These are phyloP conservation scores for Ustilago loliicola DNA, from an alignment of 1,284 basidiomycete genomes.

Conservation along the genomic window DNA sequence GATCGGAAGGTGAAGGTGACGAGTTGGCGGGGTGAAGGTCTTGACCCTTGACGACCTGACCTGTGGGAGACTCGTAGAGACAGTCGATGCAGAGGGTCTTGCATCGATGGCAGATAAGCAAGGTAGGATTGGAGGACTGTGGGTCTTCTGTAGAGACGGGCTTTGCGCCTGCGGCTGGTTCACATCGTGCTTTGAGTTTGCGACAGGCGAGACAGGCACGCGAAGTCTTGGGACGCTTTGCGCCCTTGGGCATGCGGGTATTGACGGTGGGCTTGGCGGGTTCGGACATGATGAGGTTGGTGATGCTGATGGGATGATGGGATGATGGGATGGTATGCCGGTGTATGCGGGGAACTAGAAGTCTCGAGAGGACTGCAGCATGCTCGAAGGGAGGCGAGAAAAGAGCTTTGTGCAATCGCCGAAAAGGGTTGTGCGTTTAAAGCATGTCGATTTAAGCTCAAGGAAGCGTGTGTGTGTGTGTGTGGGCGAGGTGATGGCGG, in stretches of 20 bases:
- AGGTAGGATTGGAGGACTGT: conserved; percentile 12
- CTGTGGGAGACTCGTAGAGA: conserved; percentile 37
- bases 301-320: background rate
- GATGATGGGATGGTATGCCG: background rate
- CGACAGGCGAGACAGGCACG: conserved; percentile 52
- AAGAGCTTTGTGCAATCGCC: background rate
- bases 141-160: conserved; percentile 17
- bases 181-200: conserved; percentile 52
- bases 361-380: background rate
- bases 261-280: conserved; percentile 31
- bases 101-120: conserved; percentile 50
- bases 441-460: conserved; percentile 12
- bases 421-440: conserved; percentile 4
- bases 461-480: background rate
- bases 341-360: background rate
- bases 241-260: conserved; percentile 55
- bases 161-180: conserved; percentile 30
- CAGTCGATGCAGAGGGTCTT: conserved; percentile 55
- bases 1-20: conserved; percentile 25
- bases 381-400: background rate
- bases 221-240: conserved; percentile 50
- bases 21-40: conserved; percentile 11
- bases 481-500: background rate
- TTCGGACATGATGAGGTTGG: conserved; percentile 27
- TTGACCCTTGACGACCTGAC: conserved; percentile 41